phyloP scores from a whole-genome alignment of 2,329 filamentous ascomycete species.

The Podosphaera aphanis region DNA sequence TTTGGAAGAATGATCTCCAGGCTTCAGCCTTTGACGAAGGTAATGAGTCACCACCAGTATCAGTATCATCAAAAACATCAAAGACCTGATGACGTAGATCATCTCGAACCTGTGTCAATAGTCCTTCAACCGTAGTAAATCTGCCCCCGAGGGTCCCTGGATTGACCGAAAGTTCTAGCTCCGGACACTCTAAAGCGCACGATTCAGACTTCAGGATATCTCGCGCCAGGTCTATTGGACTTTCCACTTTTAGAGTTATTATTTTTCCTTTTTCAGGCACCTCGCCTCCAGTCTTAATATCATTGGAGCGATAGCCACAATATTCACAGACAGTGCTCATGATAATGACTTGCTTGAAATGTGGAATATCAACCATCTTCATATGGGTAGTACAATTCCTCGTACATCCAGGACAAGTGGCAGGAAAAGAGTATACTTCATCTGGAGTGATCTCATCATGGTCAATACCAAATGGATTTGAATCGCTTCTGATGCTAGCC shows the following conservation, averaged over 20 bases:
- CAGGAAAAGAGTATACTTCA: constrained; percentile 80
- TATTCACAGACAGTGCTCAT: constrained; percentile 84
- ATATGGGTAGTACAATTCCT: constrained; percentile 77
- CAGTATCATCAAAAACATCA: constrained; percentile 35
- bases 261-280: constrained; percentile 68
- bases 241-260: constrained; percentile 54
- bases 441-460: constrained; percentile 69
- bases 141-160: constrained; percentile 84
- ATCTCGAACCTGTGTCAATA: constrained; percentile 75
- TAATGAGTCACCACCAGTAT: constrained; percentile 58
- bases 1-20: constrained; percentile 65
- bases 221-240: constrained; percentile 50
- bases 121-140: constrained; percentile 90
- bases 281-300: constrained; percentile 90
- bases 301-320: constrained; percentile 87
- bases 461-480: constrained; percentile 19
- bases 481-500: constrained; percentile 21
- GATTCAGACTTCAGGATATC: constrained; percentile 95
- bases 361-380: constrained; percentile 96
- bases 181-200: constrained; percentile 65
- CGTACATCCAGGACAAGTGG: constrained; percentile 75
- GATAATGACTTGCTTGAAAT: constrained; percentile 91
- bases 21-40: constrained; percentile 35
- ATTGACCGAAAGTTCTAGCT: constrained; percentile 69
- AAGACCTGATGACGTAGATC: constrained; percentile 80